phyloP scores from a whole-genome alignment of 306 rosid genomes.

The Aeschynomene evenia region DNA sequence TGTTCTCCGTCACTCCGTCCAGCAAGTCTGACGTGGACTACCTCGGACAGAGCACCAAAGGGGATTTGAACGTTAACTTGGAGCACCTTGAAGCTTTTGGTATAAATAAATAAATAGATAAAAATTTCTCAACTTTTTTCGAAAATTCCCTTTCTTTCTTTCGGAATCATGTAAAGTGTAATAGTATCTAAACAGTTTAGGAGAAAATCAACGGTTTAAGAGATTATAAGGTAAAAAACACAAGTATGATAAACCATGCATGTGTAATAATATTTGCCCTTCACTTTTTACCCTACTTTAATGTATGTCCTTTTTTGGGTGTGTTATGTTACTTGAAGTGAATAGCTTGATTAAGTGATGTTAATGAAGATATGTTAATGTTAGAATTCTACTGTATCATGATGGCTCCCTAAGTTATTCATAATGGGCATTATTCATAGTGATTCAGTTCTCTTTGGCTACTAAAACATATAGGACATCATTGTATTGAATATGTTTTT shows the following conservation, averaged over 20 bases:
- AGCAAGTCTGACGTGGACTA: slow-evolving; percentile 74
- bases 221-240: too few species aligned
- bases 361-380: not conserved
- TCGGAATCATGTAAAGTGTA: too few species aligned
- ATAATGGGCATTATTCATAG: too few species aligned
- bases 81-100: slow-evolving; percentile 78
- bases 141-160: not conserved
- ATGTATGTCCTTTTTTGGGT: slow-evolving; percentile 4
- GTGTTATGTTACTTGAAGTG: not conserved
- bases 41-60: slow-evolving; percentile 90
- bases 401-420: not conserved
- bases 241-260: too few species aligned
- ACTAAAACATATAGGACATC: not conserved
- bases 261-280: too few species aligned
- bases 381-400: not conserved
- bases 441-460: slow-evolving; percentile 8
- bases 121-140: not conserved
- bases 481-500: not conserved
- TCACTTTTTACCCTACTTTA: too few species aligned
- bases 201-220: too few species aligned
- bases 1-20: slow-evolving; percentile 72
- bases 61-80: slow-evolving; percentile 81
- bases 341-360: not conserved
- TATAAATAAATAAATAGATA: slow-evolving; percentile 4
- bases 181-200: too few species aligned